Base-by-base conservation (phyloP, 2,329 filamentous ascomycete genomes). In the Aspergillus melleus region DNA sequence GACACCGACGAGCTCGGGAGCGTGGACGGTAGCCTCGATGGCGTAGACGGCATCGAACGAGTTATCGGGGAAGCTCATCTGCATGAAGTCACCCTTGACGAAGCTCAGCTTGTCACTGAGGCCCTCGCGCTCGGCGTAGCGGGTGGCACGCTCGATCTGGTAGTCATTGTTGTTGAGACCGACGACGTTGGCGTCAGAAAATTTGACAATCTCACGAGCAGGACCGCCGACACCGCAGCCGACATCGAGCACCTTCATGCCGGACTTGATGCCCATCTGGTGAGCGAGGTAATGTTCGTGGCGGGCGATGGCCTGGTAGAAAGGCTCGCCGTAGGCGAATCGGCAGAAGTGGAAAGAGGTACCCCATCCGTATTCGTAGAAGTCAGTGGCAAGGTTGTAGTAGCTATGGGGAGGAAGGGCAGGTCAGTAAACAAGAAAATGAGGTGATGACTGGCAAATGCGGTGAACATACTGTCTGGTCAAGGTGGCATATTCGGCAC, bases 81-180 rank as follows among this genome's bases (percentile, higher is more conserved):
- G 92, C 94, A 98, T 98, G 77, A 99, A 99, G 74, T 98, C 94
- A 55, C 93, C 94, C 85, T 98, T 97, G 73, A 92, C 89, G 71
- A 92, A 98, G 64, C 84, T 84, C 67, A 96, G 81, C 81, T 96
- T 92, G 72, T 91, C 78, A 1, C 88, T 84, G 55, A 98, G 82
- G 54, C 89, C 88, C 79, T 96, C 91, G 78, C 92, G 91, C 63
- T 84, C 79, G 2, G 93, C 92, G 74, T 97, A 96, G 57, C 84
- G 83, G 14, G 88, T 92, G n/a, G 93, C 94, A 66, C 95, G 91
- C 75, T 97, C 87, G 67, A 98, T 96, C 81, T 98, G 95, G 83
- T 99, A 99, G 81, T 97, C 92, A 79, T 98, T 98, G 87, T 97
- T 98, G 87, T 98, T 99, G 76, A 98, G 81, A 49, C 95, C 95